These are phyloP conservation scores for Trematosphaeria pertusa DNA, from an alignment of 2,329 filamentous ascomycete genomes.

Conservation along the genomic window DNA sequence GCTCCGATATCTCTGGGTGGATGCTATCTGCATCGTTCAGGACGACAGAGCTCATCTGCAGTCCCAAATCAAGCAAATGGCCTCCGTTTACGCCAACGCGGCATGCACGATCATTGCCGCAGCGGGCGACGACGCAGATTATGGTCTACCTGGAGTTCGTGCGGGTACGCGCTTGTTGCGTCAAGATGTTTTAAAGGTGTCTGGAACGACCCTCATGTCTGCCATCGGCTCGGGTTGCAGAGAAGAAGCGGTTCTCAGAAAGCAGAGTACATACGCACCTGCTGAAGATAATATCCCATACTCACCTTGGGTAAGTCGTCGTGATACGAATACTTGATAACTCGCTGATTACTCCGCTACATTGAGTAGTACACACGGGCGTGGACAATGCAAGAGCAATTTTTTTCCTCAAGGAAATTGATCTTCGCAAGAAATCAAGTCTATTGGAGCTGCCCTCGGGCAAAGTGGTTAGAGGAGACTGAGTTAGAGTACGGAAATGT, in stretches of 20 bases:
- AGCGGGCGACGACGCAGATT: slow-evolving; percentile 2
- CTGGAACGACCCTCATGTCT: neutral
- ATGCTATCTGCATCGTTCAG: slow-evolving; percentile 1
- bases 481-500: neutral
- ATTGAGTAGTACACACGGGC: neutral
- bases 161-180: neutral
- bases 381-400: neutral
- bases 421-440: neutral
- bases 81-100: slow-evolving; percentile 11
- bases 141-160: neutral
- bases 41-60: neutral
- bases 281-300: neutral
- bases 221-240: too few species aligned
- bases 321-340: too few species aligned
- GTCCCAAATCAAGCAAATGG: slow-evolving; percentile 5
- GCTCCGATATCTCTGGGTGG: slow-evolving; percentile 2
- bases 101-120: slow-evolving; percentile 7
- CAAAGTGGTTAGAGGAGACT: neutral
- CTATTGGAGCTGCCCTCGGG: neutral
- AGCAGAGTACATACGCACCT: too few species aligned
- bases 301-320: too few species aligned
- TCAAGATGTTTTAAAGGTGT: neutral
- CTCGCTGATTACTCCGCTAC: too few species aligned
- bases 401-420: neutral
- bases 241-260: too few species aligned